Evolutionary conservation across 192 early-diverging fungal genomes (phyloP).

Genomic region (Coemansia sp.): DNA sequence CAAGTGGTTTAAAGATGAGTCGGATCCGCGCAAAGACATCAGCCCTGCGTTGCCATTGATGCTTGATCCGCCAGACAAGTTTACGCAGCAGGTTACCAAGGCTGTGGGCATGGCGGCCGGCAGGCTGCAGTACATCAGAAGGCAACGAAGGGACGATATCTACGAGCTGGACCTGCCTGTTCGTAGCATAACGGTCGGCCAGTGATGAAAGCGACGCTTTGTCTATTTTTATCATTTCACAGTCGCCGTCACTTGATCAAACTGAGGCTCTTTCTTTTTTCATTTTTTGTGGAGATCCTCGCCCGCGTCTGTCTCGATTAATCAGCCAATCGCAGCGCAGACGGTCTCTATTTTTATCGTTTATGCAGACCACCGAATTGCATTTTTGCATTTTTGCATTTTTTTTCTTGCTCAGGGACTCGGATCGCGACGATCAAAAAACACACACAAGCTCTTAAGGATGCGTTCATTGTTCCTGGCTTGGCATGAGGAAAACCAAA

Average conservation of each 20-base stretch:
- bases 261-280: background rate
- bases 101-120: background rate
- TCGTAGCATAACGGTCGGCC: background rate
- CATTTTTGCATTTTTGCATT: background rate
- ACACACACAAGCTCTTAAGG: too few relatives aligned
- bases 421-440: background rate
- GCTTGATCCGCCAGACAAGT: background rate
- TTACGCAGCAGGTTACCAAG: background rate
- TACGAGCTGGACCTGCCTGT: background rate
- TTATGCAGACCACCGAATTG: background rate
- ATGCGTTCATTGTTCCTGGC: too few relatives aligned
- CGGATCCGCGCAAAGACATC: background rate
- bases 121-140: background rate
- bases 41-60: background rate
- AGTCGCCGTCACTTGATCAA: background rate
- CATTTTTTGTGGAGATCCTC: background rate
- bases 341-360: background rate
- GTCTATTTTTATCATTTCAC: background rate
- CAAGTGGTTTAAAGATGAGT: background rate
- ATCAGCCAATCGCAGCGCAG: background rate
- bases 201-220: background rate
- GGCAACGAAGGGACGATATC: background rate
- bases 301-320: background rate
- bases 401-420: background rate
- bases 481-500: too few relatives aligned